Evolutionary conservation across 495 filamentous ascomycete species (phyloP).

Genomic region (Penicillium silybi): DNA sequence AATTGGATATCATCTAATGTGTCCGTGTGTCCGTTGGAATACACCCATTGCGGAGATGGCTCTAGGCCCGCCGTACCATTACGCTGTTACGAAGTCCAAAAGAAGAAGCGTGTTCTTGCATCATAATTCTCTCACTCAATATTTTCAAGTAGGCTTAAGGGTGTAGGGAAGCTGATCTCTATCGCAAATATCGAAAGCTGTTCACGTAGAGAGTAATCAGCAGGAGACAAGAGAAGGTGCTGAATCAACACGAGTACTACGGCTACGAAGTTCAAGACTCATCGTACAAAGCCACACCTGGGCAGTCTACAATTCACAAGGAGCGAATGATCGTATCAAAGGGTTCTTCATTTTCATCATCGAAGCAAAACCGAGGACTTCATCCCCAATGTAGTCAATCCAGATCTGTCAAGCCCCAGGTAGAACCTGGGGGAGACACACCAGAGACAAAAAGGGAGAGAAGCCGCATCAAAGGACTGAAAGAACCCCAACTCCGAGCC

Average conservation of each 20-base stretch:
- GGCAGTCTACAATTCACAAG: not conserved
- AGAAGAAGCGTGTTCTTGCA: conserved; percentile 10
- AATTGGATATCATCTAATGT: conserved; percentile 51
- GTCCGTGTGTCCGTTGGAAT: not conserved
- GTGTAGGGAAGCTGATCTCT: not conserved
- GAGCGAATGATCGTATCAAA: not conserved
- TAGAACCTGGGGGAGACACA: not conserved
- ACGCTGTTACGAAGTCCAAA: conserved; percentile 17
- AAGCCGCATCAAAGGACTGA: conserved; percentile 3
- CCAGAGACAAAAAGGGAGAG: not conserved
- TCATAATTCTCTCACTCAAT: conserved; percentile 8
- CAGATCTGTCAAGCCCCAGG: too few species aligned
- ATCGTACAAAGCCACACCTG: too few species aligned
- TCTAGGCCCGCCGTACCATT: not conserved
- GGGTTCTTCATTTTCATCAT: not conserved
- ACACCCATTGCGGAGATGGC: not conserved
- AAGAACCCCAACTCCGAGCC: not conserved
- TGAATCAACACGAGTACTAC: too few species aligned
- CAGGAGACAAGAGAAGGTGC: too few species aligned
- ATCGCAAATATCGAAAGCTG: too few species aligned
- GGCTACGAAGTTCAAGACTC: too few species aligned
- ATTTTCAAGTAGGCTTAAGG: not conserved
- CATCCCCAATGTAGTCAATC: too few species aligned
- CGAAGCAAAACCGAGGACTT: not conserved
- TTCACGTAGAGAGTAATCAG: too few species aligned